Evolutionary conservation across 2,329 filamentous ascomycete species (phyloP).

Genomic region (Penicillium sp.): DNA sequence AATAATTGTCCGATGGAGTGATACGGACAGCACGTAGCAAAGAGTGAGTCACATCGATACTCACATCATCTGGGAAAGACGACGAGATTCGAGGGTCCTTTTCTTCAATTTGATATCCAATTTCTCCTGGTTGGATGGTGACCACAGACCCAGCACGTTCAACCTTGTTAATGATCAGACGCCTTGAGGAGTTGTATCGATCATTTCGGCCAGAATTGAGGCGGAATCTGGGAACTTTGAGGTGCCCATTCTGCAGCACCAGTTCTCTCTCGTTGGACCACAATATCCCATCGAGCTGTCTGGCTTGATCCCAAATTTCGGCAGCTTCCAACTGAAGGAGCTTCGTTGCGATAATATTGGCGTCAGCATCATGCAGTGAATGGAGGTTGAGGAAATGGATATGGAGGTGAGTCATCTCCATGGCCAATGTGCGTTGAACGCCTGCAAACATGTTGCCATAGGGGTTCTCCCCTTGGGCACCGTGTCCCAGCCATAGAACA

Average conservation of each 20-base stretch:
- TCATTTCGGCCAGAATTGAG: conserved; percentile 18
- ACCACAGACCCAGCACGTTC: conserved; percentile 6
- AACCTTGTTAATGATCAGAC: conserved; percentile 19
- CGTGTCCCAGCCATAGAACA: conserved; percentile 28
- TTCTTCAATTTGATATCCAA: conserved; percentile 16
- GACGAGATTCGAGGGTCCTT: not conserved
- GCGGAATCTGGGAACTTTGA: conserved; percentile 33
- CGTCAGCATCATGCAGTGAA: conserved; percentile 3
- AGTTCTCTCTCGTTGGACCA: conserved; percentile 36
- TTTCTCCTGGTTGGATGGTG: conserved; percentile 3
- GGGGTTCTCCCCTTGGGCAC: conserved; percentile 24
- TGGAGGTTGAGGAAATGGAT: conserved; percentile 24
- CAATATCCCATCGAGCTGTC: conserved; percentile 16
- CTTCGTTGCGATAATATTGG: conserved; percentile 9
- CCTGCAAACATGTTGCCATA: conserved; percentile 24
- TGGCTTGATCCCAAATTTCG: conserved; percentile 18
- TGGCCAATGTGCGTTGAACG: conserved; percentile 22
- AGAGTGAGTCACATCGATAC: conserved; percentile 14
- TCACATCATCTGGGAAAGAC: not conserved
- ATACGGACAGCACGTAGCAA: conserved; percentile 17
- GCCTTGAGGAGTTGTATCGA: conserved; percentile 26
- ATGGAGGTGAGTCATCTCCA: conserved; percentile 23
- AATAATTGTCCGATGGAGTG: conserved; percentile 7
- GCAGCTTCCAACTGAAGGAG: conserved; percentile 20
- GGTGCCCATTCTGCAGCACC: conserved; percentile 23